Evolutionary conservation across 106 monocot species (phyloP).

Genomic region (Amphibolis antarctica): DNA sequence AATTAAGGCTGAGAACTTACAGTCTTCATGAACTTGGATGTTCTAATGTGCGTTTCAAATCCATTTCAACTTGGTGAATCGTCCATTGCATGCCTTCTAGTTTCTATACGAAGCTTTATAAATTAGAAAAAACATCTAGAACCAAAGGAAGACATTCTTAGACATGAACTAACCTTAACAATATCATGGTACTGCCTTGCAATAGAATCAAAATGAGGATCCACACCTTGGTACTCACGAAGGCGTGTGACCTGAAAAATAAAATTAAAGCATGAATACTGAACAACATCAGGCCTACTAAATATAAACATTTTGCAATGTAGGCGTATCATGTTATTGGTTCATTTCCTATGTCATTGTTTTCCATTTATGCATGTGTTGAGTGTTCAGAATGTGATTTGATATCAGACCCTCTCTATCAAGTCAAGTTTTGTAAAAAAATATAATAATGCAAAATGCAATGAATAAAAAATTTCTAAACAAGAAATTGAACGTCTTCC

Average conservation of each 20-base stretch:
- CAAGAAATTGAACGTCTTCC: too few species aligned
- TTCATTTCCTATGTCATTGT: too few species aligned
- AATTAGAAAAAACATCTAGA: not conserved
- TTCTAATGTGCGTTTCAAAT: slow-evolving; percentile 54
- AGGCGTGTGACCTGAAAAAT: slow-evolving; percentile 71
- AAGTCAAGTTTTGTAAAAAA: too few species aligned
- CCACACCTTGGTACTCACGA: slow-evolving; percentile 94
- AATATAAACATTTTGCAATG: too few species aligned
- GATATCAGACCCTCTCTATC: too few species aligned
- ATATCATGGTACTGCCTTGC: slow-evolving; percentile 92
- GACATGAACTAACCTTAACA: slow-evolving; percentile 45
- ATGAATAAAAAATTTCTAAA: too few species aligned
- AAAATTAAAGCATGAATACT: not conserved
- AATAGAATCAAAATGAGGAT: slow-evolving; percentile 94
- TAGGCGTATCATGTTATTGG: too few species aligned
- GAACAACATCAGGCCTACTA: too few species aligned
- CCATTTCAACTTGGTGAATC: slow-evolving; percentile 94
- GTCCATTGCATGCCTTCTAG: slow-evolving; percentile 93
- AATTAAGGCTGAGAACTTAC: not conserved
- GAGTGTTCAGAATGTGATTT: too few species aligned
- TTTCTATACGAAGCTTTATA: slow-evolving; percentile 38
- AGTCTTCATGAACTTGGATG: slow-evolving; percentile 14
- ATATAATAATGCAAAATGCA: too few species aligned
- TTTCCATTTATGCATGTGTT: too few species aligned
- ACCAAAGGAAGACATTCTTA: not conserved